A percentile compares a stretch with the other conserved stretches of the same genome.
These are phyloP conservation scores for Coemansia nantahalensis DNA, from an alignment of 192 early-diverging fungal genomes.

Conservation along the genomic window DNA sequence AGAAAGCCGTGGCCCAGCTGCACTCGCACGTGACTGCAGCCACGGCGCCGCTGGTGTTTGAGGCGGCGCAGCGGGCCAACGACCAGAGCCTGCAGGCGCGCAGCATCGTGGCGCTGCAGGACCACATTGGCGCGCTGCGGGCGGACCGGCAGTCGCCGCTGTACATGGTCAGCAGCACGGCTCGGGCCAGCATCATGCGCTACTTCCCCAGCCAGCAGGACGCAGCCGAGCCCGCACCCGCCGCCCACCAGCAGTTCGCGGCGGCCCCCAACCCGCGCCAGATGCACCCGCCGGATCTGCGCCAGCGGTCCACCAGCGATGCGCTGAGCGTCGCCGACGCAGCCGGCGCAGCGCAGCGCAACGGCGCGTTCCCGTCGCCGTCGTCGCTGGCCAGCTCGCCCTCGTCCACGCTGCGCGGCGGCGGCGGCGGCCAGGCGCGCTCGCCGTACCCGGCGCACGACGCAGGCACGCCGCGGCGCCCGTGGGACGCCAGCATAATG, in stretches of 20 bases:
- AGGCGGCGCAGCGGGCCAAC: constrained; percentile 63
- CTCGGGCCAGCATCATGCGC: constrained; percentile 32
- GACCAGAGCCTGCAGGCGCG: constrained; percentile 64
- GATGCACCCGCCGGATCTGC: constrained; percentile 14
- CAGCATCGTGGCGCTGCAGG: constrained; percentile 33
- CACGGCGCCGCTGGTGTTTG: constrained; percentile 48
- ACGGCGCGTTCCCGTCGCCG: constrained; percentile 11
- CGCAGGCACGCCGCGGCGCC: constrained; percentile 19
- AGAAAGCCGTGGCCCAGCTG: constrained; percentile 58
- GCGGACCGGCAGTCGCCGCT: constrained; percentile 32
- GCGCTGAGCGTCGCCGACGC: constrained; percentile 8
- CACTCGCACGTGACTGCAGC: constrained; percentile 65
- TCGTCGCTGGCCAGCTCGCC: constrained; percentile 28
- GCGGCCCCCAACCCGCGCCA: constrained; percentile 12
- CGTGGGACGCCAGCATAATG: constrained; percentile 36
- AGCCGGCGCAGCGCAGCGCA: not conserved
- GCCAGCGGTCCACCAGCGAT: constrained; percentile 42
- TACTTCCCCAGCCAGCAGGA: constrained; percentile 47
- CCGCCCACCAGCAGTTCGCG: no score
- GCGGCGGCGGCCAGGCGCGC: constrained; percentile 23
- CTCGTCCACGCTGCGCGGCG: constrained; percentile 31
- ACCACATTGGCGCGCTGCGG: constrained; percentile 22
- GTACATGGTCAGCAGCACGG: constrained; percentile 32
- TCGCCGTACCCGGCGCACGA: constrained; percentile 36
- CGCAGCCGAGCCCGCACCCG: no score